Percentiles rank a stretch among this genome's conserved stretches.
Conservation (phyloP, 495 filamentous ascomycete species). For the Aspergillus sparsus region DNA sequence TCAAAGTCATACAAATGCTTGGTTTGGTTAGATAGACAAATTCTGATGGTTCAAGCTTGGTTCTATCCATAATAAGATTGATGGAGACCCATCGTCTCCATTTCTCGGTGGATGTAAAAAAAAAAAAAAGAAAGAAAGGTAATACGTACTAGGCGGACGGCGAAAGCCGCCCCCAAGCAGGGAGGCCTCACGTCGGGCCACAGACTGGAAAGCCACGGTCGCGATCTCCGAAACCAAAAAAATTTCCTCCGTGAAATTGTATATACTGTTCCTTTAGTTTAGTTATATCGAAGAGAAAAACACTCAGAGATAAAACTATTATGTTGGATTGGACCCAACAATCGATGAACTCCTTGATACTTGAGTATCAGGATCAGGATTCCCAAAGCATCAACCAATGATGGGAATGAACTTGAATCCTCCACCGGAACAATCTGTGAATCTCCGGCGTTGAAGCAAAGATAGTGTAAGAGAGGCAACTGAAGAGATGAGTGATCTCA, state of each 20-base stretch:
- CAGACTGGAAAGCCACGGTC: not conserved
- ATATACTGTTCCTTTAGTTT: not conserved
- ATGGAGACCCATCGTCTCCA: slow-evolving; percentile 6
- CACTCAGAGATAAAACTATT: not conserved
- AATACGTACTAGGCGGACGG: slow-evolving; percentile 10
- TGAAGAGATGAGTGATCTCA: not conserved
- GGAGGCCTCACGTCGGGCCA: slow-evolving; percentile 9
- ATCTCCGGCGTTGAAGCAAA: not conserved
- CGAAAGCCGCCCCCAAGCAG: slow-evolving; percentile 18
- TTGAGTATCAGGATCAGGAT: not conserved
- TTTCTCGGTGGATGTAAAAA: slow-evolving; percentile 4
- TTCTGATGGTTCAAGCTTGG: slow-evolving; percentile 9
- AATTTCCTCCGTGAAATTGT: not conserved
- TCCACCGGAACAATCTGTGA: not conserved
- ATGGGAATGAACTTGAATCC: not conserved
- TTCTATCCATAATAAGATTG: not conserved
- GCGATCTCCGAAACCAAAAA: not conserved
- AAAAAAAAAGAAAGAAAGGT: slow-evolving; percentile 7
- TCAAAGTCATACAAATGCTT: slow-evolving; percentile 9
- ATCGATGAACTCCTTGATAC: not conserved
- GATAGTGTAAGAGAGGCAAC: not conserved
- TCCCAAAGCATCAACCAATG: not conserved
- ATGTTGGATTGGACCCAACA: not conserved
- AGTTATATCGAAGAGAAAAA: not conserved
- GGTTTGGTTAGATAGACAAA: slow-evolving; percentile 8